A percentile compares a stretch with the other conserved stretches of the same genome.
Conservation (phyloP, 2,329 filamentous ascomycete species). For the Talaromyces sp. region DNA sequence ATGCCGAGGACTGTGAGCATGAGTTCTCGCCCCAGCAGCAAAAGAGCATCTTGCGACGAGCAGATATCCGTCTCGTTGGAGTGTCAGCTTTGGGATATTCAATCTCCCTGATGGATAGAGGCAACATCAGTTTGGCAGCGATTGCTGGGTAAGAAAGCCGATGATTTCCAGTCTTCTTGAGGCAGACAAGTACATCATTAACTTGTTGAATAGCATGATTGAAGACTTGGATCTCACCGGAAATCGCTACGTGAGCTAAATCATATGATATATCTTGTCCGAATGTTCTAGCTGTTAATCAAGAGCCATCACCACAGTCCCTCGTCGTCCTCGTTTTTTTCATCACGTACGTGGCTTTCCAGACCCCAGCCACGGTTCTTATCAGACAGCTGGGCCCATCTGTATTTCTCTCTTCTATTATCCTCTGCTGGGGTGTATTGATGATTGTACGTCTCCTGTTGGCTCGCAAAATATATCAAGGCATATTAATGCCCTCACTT, state of each 20-base stretch:
- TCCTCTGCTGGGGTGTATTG: constrained; percentile 32
- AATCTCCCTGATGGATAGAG: constrained; percentile 74
- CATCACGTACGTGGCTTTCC: constrained; percentile 34
- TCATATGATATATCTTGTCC: not conserved
- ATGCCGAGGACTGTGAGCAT: constrained; percentile 27
- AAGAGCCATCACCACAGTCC: constrained; percentile 25
- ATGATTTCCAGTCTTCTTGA: constrained; percentile 52
- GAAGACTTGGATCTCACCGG: constrained; percentile 32
- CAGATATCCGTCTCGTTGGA: constrained; percentile 65
- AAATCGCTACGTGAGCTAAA: constrained; percentile 29
- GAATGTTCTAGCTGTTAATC: not conserved
- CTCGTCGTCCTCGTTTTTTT: constrained; percentile 37
- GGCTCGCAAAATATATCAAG: too few species aligned
- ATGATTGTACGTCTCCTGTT: constrained; percentile 24
- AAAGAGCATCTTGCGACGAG: constrained; percentile 64
- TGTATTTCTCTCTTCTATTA: constrained; percentile 29
- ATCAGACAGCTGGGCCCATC: constrained; percentile 34
- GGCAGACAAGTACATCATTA: constrained; percentile 41
- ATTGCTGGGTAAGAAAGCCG: constrained; percentile 61
- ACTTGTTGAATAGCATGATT: constrained; percentile 64
- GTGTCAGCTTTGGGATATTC: constrained; percentile 69
- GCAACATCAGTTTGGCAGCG: constrained; percentile 67
- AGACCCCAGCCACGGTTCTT: constrained; percentile 33
- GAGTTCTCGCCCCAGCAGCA: constrained; percentile 61
- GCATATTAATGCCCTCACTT: not conserved